Evolutionary conservation across 352 stramenopile species (phyloP).

Genomic region (Globisporangium paroecandrum): DNA sequence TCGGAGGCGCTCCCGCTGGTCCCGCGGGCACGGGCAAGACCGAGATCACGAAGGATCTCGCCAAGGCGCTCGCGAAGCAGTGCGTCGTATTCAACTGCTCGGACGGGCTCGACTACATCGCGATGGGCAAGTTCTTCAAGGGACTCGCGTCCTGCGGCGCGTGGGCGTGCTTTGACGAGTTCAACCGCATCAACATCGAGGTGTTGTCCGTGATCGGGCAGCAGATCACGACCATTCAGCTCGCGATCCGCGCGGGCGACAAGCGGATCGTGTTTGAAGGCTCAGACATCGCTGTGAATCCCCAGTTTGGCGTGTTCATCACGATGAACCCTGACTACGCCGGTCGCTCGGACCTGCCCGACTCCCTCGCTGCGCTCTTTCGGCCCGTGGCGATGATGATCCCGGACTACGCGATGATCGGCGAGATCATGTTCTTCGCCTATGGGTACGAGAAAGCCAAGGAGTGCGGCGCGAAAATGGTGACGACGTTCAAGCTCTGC

Average conservation of each 20-base stretch:
- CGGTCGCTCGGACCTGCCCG: conserved; percentile 91
- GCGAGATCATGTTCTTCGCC: conserved; percentile 96
- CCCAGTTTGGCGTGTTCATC: conserved; percentile 94
- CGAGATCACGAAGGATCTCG: conserved; percentile 92
- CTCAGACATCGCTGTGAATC: conserved; percentile 91
- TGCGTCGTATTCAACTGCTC: conserved; percentile 97
- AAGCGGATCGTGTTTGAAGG: conserved; percentile 93
- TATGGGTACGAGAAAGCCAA: conserved; percentile 93
- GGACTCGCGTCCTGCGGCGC: conserved; percentile 89
- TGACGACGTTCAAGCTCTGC: conserved; percentile 95
- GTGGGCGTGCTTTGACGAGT: conserved; percentile 96
- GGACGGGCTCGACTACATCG: conserved; percentile 93
- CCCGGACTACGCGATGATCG: conserved; percentile 94
- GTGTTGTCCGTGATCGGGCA: conserved; percentile 84
- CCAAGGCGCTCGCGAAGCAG: conserved; percentile 93
- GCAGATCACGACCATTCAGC: conserved; percentile 83
- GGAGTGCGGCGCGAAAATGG: conserved; percentile 94
- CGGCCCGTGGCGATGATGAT: conserved; percentile 97
- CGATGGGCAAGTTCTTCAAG: conserved; percentile 95
- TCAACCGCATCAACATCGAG: conserved; percentile 96
- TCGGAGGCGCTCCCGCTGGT: conserved; percentile 89
- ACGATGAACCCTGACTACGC: conserved; percentile 97
- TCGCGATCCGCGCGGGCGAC: conserved; percentile 83
- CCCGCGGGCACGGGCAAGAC: conserved; percentile 93
- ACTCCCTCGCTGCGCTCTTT: conserved; percentile 94